Percentiles rank a stretch among this genome's conserved stretches.
These are phyloP conservation scores for Solanum paucissectum DNA, from an alignment of 257 asterid species.

Conservation along the genomic window DNA sequence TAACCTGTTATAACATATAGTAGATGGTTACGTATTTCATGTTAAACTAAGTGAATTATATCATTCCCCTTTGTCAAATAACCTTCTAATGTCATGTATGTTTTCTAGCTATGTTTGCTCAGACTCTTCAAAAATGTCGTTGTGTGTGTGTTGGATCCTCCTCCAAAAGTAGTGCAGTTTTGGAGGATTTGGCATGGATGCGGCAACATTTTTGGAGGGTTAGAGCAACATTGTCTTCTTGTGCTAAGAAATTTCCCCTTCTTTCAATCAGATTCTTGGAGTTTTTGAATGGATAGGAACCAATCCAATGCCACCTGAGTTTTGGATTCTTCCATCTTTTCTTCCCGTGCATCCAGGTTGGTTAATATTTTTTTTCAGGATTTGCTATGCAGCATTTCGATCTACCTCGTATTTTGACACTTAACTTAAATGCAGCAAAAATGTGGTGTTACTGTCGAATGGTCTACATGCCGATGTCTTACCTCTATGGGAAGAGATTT, in stretches of 20 bases:
- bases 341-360: slow-evolving; percentile 78
- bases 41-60: neutral
- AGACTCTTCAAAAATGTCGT: neutral
- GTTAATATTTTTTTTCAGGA: neutral
- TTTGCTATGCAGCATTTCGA: neutral
- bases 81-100: neutral
- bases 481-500: slow-evolving; percentile 62
- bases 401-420: neutral
- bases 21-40: neutral
- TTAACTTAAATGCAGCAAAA: slow-evolving; percentile 35
- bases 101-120: neutral
- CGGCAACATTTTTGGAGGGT: neutral
- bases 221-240: neutral
- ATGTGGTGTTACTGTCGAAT: slow-evolving; percentile 76
- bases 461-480: slow-evolving; percentile 84
- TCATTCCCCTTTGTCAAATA: neutral
- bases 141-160: neutral
- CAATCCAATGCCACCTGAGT: slow-evolving; percentile 79
- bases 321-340: slow-evolving; percentile 68
- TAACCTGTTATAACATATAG: neutral
- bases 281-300: slow-evolving; percentile 61
- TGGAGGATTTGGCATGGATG: neutral
- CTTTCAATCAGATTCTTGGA: slow-evolving; percentile 42
- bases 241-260: neutral
- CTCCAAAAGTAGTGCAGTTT: neutral